A percentile compares a stretch with the other conserved stretches of the same genome.
Evolutionary conservation across 2,329 filamentous ascomycete genomes (phyloP).

Genomic region (Alternaria infectoria): DNA sequence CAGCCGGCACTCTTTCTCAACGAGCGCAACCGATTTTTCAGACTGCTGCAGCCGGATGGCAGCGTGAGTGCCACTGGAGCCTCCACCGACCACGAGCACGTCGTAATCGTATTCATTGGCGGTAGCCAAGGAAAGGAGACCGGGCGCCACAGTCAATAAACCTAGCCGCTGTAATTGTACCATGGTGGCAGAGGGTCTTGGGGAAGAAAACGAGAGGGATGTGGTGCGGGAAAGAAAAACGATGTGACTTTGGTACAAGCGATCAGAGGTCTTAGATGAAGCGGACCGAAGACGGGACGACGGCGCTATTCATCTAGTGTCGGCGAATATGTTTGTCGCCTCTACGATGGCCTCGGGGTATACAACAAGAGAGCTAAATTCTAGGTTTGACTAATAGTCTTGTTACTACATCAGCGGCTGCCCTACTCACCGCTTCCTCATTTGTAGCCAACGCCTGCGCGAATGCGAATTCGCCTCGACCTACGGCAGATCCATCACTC

Average conservation of each 20-base stretch:
- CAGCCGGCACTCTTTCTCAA: constrained; percentile 2
- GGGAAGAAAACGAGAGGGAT: background rate
- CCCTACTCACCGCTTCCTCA: background rate
- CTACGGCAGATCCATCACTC: background rate
- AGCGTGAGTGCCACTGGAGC: constrained; percentile 1
- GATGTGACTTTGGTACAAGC: background rate
- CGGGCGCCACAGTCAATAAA: background rate
- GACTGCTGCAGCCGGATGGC: background rate
- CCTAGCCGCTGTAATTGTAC: background rate
- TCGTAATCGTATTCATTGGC: constrained; percentile 1
- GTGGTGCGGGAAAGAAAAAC: background rate
- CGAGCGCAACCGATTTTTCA: constrained; percentile 1
- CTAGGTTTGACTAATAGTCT: background rate
- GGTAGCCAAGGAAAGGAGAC: background rate
- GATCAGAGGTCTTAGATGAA: background rate
- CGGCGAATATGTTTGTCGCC: background rate
- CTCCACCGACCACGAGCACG: constrained; percentile 1
- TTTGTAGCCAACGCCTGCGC: background rate
- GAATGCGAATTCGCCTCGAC: background rate
- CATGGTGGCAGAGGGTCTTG: background rate
- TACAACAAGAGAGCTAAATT: background rate
- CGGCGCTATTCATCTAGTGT: background rate
- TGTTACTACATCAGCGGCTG: background rate
- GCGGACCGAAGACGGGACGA: background rate
- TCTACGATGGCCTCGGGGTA: background rate